These are phyloP conservation scores for Alternaria triticina DNA, from an alignment of 2,329 filamentous ascomycete genomes.

Conservation along the genomic window DNA sequence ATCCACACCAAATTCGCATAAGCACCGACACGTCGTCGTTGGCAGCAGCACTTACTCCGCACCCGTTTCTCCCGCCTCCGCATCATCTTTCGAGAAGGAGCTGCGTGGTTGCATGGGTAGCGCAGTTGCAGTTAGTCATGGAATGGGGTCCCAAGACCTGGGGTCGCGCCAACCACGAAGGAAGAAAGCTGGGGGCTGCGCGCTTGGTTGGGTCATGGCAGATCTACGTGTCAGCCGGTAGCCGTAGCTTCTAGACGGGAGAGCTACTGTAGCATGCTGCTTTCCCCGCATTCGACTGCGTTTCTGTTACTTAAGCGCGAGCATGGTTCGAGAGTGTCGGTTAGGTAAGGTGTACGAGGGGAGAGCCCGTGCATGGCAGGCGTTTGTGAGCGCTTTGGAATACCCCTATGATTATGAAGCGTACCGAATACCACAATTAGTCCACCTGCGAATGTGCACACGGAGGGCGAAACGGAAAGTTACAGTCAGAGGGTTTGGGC, in stretches of 20 bases:
- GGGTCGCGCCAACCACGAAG: constrained; percentile 27
- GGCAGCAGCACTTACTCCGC: constrained; percentile 32
- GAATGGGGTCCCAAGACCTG: constrained; percentile 33
- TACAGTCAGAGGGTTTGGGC: not conserved
- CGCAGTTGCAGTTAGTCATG: constrained; percentile 43
- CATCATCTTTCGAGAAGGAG: constrained; percentile 30
- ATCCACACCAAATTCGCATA: constrained; percentile 97
- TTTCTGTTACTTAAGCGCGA: constrained; percentile 46
- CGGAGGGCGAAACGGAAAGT: not conserved
- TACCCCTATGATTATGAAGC: constrained; percentile 41
- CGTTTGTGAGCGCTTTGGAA: constrained; percentile 44
- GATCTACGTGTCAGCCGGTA: constrained; percentile 37
- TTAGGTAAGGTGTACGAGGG: constrained; percentile 26
- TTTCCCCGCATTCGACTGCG: constrained; percentile 45
- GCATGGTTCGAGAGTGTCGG: constrained; percentile 7
- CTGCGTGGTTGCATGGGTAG: constrained; percentile 27
- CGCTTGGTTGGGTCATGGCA: constrained; percentile 20
- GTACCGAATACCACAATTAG: constrained; percentile 21
- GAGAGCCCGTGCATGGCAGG: constrained; percentile 36
- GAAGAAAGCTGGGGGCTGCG: constrained; percentile 24
- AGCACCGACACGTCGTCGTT: constrained; percentile 37
- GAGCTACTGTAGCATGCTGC: constrained; percentile 36
- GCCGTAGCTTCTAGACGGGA: constrained; percentile 27
- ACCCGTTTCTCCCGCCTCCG: constrained; percentile 39
- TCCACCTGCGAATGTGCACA: constrained; percentile 2